A percentile compares a stretch with the other conserved stretches of the same genome.
Conservation (phyloP, 768 basidiomycete species). For the Mycena rosella region DNA sequence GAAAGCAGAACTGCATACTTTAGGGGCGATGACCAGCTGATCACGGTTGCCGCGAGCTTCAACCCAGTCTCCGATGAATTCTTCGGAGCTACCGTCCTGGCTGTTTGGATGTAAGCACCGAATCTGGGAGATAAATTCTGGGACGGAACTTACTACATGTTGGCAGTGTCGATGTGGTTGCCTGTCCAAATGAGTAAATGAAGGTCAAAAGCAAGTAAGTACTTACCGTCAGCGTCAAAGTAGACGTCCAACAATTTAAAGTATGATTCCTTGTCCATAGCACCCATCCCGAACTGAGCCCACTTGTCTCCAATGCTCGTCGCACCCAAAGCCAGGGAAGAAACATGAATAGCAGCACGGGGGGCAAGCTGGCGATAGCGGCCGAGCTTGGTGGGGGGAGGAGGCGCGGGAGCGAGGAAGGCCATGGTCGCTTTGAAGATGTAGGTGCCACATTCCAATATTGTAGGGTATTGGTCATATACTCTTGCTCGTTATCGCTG, state of each 20-base stretch:
- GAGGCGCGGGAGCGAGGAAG: background rate
- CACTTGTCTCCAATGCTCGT: slow-evolving; percentile 59
- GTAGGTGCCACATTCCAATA: too few relatives aligned
- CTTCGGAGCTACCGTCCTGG: background rate
- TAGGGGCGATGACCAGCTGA: background rate
- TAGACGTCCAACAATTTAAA: background rate
- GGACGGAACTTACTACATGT: background rate
- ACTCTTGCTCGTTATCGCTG: too few relatives aligned
- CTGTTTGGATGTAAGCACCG: background rate
- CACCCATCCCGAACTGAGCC: slow-evolving; percentile 27
- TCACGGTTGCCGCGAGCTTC: slow-evolving; percentile 50
- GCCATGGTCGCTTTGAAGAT: background rate
- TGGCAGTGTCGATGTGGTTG: background rate
- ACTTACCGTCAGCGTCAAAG: background rate
- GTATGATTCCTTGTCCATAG: background rate
- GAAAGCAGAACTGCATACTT: background rate
- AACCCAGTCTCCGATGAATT: slow-evolving; percentile 64
- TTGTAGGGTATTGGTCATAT: too few relatives aligned
- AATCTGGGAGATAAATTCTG: background rate
- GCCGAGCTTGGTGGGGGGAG: slow-evolving; percentile 43
- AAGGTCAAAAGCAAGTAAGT: background rate
- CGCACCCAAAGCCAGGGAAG: slow-evolving; percentile 57
- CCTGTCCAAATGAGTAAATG: too few relatives aligned
- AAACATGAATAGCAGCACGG: slow-evolving; percentile 55
- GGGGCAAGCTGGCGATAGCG: slow-evolving; percentile 43